These are phyloP conservation scores for Cocos nucifera DNA, from an alignment of 176 grass and related monocot species.

Conservation along the genomic window DNA sequence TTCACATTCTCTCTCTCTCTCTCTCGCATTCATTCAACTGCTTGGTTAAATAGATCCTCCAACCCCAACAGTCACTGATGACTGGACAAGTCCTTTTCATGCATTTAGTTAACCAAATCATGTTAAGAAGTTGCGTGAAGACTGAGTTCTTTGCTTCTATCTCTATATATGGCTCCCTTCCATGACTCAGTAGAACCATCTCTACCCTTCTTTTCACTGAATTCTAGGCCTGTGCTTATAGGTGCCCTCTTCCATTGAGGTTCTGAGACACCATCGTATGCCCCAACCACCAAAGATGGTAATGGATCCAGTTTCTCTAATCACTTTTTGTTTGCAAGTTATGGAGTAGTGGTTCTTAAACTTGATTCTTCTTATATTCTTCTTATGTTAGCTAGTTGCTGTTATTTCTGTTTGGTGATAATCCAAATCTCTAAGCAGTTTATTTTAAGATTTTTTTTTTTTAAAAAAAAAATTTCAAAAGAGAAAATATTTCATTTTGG, in stretches of 20 bases:
- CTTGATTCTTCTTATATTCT: no score
- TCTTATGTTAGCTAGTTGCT: no score
- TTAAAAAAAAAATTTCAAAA: no score
- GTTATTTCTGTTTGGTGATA: no score
- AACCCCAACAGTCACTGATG: not conserved
- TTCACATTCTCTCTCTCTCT: no score
- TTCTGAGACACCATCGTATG: not conserved
- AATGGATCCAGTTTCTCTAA: not conserved
- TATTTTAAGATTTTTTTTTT: no score
- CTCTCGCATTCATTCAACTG: no score
- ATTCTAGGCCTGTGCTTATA: no score
- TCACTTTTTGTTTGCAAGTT: not conserved
- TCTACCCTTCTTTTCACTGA: not conserved
- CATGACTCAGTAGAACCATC: not conserved
- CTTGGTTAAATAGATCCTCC: not conserved
- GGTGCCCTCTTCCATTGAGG: no score
- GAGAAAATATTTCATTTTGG: no score
- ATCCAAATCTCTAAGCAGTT: no score
- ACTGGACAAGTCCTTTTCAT: not conserved
- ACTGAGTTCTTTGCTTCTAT: no score
- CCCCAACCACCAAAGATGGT: constrained; percentile 9
- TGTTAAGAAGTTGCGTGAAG: not conserved
- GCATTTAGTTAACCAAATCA: not conserved
- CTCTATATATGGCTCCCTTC: constrained; percentile 3
- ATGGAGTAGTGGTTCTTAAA: not conserved